These are phyloP conservation scores for Mycena polygramma DNA, from an alignment of 768 basidiomycete genomes.

Conservation along the genomic window DNA sequence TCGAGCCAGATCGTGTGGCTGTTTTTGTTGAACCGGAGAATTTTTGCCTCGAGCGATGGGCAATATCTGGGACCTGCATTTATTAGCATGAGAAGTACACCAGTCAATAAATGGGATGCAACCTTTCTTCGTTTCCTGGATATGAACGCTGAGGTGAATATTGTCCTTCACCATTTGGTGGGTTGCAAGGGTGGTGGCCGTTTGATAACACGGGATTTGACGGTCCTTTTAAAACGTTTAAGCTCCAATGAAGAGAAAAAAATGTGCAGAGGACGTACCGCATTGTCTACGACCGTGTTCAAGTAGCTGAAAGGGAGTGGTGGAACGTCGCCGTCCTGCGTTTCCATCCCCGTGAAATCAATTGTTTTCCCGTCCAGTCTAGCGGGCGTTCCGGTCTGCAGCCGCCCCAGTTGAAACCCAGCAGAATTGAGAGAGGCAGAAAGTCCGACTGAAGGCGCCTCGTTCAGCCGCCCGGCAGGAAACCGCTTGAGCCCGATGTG, in stretches of 20 bases:
- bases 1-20: slow-evolving; percentile 89
- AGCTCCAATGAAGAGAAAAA: not conserved
- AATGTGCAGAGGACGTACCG: slow-evolving; percentile 54
- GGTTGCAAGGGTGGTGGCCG: slow-evolving; percentile 78
- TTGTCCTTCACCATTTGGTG: slow-evolving; percentile 83
- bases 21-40: slow-evolving; percentile 81
- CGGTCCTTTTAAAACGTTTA: slow-evolving; percentile 62
- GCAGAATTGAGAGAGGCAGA: slow-evolving; percentile 81
- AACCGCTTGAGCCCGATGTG: slow-evolving; percentile 86
- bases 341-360: slow-evolving; percentile 70
- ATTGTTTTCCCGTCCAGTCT: slow-evolving; percentile 80
- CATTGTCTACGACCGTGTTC: slow-evolving; percentile 76
- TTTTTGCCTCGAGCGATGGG: slow-evolving; percentile 90
- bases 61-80: slow-evolving; percentile 88
- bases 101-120: not conserved
- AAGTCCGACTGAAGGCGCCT: slow-evolving; percentile 78
- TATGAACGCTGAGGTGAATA: slow-evolving; percentile 84
- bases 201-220: slow-evolving; percentile 81
- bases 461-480: slow-evolving; percentile 83
- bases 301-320: slow-evolving; percentile 86
- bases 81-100: not conserved
- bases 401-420: slow-evolving; percentile 85
- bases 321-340: slow-evolving; percentile 74
- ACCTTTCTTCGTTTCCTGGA: slow-evolving; percentile 92
- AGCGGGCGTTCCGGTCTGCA: slow-evolving; percentile 92